These are phyloP conservation scores for Batkoa obscura DNA, from an alignment of 371 early-diverging fungal species.

Conservation along the genomic window DNA sequence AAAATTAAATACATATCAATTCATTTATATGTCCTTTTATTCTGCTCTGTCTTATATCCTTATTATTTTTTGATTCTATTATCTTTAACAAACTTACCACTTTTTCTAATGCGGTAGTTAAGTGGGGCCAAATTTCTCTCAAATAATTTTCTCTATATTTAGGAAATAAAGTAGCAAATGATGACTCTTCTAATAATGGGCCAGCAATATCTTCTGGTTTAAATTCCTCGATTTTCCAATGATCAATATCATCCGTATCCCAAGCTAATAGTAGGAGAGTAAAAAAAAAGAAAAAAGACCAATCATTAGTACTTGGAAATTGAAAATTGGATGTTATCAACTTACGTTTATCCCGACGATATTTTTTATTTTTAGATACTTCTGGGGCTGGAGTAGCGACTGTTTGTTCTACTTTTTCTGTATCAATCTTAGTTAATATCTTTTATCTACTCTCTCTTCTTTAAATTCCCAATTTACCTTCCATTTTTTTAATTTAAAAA, in stretches of 20 bases:
- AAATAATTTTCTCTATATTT: slow-evolving; percentile 96
- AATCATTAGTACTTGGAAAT: neutral
- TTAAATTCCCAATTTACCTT: too few species aligned
- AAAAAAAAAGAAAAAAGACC: neutral
- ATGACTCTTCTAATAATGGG: slow-evolving; percentile 89
- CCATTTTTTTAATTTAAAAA: too few species aligned
- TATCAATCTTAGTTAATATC: too few species aligned
- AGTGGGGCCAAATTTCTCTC: slow-evolving; percentile 85
- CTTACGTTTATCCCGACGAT: slow-evolving; percentile 11
- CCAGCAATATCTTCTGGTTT: slow-evolving; percentile 53
- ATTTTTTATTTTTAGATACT: slow-evolving; percentile 7
- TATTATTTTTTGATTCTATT: neutral
- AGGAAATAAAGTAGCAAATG: slow-evolving; percentile 96
- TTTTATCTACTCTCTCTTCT: too few species aligned
- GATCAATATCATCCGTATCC: slow-evolving; percentile 88
- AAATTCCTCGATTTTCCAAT: slow-evolving; percentile 88
- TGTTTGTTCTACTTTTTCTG: too few species aligned
- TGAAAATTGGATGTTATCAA: neutral
- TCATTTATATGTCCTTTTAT: too few species aligned
- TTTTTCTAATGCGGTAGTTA: slow-evolving; percentile 71
- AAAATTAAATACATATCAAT: too few species aligned
- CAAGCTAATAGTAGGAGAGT: slow-evolving; percentile 30
- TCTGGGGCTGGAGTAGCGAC: neutral
- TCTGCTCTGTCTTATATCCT: too few species aligned
- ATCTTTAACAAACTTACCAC: slow-evolving; percentile 21